A percentile compares a stretch with the other conserved stretches of the same genome.
These are phyloP conservation scores for Aspergillus quadrilineatus DNA, from an alignment of 2,329 filamentous ascomycete species.

Conservation along the genomic window DNA sequence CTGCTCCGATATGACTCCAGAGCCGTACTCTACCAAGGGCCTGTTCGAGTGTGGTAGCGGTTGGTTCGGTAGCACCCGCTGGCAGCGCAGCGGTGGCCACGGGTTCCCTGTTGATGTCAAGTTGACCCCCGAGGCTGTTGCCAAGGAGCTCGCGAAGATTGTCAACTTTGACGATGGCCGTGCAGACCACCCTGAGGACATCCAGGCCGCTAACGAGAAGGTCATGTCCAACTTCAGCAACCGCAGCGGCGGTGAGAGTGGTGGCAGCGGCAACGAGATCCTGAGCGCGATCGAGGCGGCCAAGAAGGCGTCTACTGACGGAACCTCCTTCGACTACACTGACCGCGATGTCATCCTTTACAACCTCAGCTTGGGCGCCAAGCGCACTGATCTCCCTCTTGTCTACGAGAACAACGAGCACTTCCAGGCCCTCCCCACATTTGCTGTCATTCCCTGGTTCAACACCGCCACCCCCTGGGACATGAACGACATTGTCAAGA, in stretches of 20 bases:
- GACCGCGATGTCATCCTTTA: conserved; percentile 92
- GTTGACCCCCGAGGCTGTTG: conserved; percentile 80
- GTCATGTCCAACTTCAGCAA: conserved; percentile 85
- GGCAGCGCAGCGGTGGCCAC: conserved; percentile 87
- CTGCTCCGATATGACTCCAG: conserved; percentile 80
- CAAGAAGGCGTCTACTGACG: conserved; percentile 67
- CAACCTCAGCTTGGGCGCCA: conserved; percentile 91
- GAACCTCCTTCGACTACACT: conserved; percentile 76
- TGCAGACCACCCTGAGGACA: conserved; percentile 79
- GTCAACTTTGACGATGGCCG: conserved; percentile 83
- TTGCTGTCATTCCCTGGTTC: conserved; percentile 93
- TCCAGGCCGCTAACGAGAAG: conserved; percentile 73
- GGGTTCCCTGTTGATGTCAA: conserved; percentile 85
- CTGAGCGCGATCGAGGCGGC: conserved; percentile 74
- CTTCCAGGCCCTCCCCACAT: conserved; percentile 94
- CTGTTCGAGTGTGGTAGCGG: conserved; percentile 94
- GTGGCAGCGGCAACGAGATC: conserved; percentile 59
- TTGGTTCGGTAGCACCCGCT: conserved; percentile 88
- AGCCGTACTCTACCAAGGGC: conserved; percentile 71
- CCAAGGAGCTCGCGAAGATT: conserved; percentile 73
- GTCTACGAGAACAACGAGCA: conserved; percentile 88
- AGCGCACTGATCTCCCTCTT: conserved; percentile 80
- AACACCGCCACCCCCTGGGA: conserved; percentile 76
- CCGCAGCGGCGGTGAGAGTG: conserved; percentile 49
- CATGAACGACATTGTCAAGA: conserved; percentile 80